Percentiles rank a stretch among this genome's conserved stretches.
Conservation (phyloP, 2,329 filamentous ascomycete genomes). For the Cladosporium sp. region DNA sequence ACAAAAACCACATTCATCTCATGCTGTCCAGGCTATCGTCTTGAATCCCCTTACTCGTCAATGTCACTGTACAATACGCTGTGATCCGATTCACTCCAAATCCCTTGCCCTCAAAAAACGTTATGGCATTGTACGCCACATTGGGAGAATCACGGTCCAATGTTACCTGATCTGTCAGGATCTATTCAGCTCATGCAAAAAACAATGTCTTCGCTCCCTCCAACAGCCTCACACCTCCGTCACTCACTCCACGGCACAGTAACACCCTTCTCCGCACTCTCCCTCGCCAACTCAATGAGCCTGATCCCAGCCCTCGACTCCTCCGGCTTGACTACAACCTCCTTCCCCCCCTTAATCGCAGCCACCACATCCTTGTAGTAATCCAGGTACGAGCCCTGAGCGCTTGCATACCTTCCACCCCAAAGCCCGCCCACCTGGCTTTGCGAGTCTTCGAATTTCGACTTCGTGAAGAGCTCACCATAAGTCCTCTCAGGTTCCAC, state of each 20-base stretch:
- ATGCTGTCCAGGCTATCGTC: too few species aligned
- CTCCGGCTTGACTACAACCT: slow-evolving; percentile 38
- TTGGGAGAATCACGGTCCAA: too few species aligned
- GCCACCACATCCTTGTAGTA: slow-evolving; percentile 41
- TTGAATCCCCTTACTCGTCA: too few species aligned
- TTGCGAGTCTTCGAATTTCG: slow-evolving; percentile 30
- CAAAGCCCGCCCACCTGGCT: slow-evolving; percentile 30
- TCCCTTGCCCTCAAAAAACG: too few species aligned
- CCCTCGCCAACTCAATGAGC: slow-evolving; percentile 41
- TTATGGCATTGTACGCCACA: too few species aligned
- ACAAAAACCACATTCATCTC: too few species aligned
- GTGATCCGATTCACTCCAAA: too few species aligned
- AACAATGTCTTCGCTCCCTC: too few species aligned
- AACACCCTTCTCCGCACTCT: slow-evolving; percentile 33
- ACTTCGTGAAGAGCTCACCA: slow-evolving; percentile 37
- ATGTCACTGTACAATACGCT: too few species aligned
- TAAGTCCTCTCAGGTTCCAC: slow-evolving; percentile 35
- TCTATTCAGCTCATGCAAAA: too few species aligned
- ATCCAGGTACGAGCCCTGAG: slow-evolving; percentile 37
- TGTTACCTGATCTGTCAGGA: too few species aligned
- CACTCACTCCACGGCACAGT: slow-evolving; percentile 28
- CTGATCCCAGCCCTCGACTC: slow-evolving; percentile 38
- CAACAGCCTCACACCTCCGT: too few species aligned
- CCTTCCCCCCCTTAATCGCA: slow-evolving; percentile 37
- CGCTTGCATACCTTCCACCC: slow-evolving; percentile 36